These are phyloP conservation scores for Phenoliferia sp. DNA, from an alignment of 1,284 basidiomycete species.

Conservation along the genomic window DNA sequence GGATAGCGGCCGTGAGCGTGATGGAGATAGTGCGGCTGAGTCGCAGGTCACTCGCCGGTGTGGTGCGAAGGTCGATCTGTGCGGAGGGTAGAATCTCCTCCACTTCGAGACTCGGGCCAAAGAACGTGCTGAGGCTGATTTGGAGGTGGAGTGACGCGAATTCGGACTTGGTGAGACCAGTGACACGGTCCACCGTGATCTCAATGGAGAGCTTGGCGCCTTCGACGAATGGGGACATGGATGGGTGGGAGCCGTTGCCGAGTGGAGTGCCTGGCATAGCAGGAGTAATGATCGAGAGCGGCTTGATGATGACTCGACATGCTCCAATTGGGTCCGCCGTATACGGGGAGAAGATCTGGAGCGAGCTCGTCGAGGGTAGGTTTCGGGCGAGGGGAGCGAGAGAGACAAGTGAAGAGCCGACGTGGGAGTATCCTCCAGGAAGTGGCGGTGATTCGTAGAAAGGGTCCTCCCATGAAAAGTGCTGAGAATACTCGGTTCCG, in stretches of 20 bases:
- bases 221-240: conserved; percentile 50
- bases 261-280: conserved; percentile 26
- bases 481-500: conserved; percentile 82
- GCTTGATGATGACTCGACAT: conserved; percentile 73
- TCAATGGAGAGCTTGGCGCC: conserved; percentile 77
- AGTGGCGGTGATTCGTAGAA: conserved; percentile 85
- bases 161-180: conserved; percentile 67
- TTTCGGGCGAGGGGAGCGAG: conserved; percentile 73
- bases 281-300: conserved; percentile 38
- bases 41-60: conserved; percentile 67
- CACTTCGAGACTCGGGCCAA: conserved; percentile 56
- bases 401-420: conserved; percentile 79
- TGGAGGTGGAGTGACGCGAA: conserved; percentile 79
- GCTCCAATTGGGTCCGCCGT: conserved; percentile 90
- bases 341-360: conserved; percentile 86
- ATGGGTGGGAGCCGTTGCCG: conserved; percentile 50
- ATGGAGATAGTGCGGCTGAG: conserved; percentile 76
- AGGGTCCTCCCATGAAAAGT: conserved; percentile 87
- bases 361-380: conserved; percentile 64
- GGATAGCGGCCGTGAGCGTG: conserved; percentile 64
- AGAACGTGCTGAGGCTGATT: conserved; percentile 71
- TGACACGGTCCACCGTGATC: conserved; percentile 74
- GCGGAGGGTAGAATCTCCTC: conserved; percentile 74
- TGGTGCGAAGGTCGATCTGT: conserved; percentile 65
- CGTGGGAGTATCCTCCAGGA: conserved; percentile 63